Conservation (phyloP, 805 yeast species). For the Kregervanrija fluxuum region DNA sequence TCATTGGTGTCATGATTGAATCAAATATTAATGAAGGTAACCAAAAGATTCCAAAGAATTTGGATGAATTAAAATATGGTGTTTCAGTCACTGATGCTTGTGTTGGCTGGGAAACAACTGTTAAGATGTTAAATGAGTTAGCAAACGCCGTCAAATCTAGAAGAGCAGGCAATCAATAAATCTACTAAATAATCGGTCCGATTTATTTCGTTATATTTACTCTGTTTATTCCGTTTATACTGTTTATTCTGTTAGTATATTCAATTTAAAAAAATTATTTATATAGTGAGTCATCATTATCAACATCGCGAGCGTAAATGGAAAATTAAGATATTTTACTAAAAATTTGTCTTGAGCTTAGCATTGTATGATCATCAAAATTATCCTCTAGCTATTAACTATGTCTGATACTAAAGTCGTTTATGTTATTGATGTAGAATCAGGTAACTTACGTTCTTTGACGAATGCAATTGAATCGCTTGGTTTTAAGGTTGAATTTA, state of each 20-base stretch:
- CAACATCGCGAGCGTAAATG: too few relatives aligned
- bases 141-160: conserved; percentile 81
- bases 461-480: conserved; percentile 75
- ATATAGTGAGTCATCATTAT: background rate
- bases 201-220: background rate
- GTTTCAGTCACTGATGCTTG: conserved; percentile 97
- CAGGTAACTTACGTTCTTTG: conserved; percentile 88
- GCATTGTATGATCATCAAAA: background rate
- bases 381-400: background rate
- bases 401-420: conserved; percentile 23
- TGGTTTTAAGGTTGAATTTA: conserved; percentile 62
- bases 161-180: conserved; percentile 38
- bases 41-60: conserved; percentile 65
- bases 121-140: conserved; percentile 65
- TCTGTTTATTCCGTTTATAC: background rate
- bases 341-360: too few relatives aligned
- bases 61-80: conserved; percentile 73
- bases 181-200: background rate
- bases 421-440: conserved; percentile 85
- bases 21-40: conserved; percentile 86
- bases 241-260: background rate
- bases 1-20: conserved; percentile 95
- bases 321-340: too few relatives aligned
- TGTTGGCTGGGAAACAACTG: conserved; percentile 88
- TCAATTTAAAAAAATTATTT: background rate